Evolutionary conservation across 805 yeast species (phyloP).

Genomic region (Hanseniaspora singularis): DNA sequence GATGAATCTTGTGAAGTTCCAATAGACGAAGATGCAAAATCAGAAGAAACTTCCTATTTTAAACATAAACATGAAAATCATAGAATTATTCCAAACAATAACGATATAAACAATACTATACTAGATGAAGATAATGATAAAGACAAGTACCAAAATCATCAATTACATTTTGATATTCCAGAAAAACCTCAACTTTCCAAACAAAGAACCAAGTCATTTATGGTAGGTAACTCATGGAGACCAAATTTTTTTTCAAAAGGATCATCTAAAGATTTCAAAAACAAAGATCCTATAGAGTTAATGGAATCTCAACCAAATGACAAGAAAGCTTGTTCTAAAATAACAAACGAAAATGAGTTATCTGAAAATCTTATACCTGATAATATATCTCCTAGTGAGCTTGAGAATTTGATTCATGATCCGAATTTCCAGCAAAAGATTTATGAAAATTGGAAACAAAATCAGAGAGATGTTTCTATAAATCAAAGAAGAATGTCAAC

Average conservation of each 20-base stretch:
- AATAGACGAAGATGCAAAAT: slow-evolving; percentile 5
- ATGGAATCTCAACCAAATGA: no score
- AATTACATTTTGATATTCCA: slow-evolving; percentile 13
- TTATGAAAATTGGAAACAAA: slow-evolving; percentile 14
- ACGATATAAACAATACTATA: no score
- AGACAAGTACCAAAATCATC: no score
- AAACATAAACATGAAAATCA: neutral
- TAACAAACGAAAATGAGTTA: neutral
- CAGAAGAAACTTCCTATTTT: slow-evolving; percentile 2
- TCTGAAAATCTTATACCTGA: neutral
- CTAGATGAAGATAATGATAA: neutral
- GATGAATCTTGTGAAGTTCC: no score
- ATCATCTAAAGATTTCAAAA: neutral
- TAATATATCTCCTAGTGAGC: neutral
- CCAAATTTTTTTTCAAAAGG: neutral
- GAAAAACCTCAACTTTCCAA: slow-evolving; percentile 1
- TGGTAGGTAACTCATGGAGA: neutral
- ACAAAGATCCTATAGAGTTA: neutral
- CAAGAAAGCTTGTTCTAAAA: no score
- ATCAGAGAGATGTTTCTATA: neutral
- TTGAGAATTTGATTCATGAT: slow-evolving; percentile 12
- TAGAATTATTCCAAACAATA: neutral
- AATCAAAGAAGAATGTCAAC: neutral
- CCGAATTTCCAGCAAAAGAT: slow-evolving; percentile 17
- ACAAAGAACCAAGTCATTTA: neutral